Evolutionary conservation across 768 basidiomycete species (phyloP).

Genomic region (Pleurotus cornucopiae): DNA sequence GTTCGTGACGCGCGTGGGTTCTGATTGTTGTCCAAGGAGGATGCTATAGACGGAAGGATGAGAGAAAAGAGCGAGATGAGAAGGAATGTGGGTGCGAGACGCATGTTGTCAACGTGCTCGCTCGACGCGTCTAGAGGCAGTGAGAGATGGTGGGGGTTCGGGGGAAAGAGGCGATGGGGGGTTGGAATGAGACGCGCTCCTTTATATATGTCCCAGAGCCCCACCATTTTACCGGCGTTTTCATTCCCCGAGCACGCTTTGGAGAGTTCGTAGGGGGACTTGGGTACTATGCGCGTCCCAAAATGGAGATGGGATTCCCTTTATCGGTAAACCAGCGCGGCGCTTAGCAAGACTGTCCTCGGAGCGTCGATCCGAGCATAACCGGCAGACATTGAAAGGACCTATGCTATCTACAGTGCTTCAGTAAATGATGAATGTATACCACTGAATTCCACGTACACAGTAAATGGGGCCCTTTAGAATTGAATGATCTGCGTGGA

Average conservation of each 20-base stretch:
- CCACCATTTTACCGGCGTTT: neutral
- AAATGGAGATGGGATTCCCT: neutral
- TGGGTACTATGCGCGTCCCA: too few relatives aligned
- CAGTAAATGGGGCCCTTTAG: too few relatives aligned
- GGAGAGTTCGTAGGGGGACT: too few relatives aligned
- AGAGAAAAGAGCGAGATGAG: slow-evolving; percentile 6
- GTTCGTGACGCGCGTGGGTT: neutral
- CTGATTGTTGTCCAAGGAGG: neutral
- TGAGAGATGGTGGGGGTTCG: neutral
- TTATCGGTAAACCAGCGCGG: neutral
- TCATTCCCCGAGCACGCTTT: neutral
- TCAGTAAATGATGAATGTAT: too few relatives aligned
- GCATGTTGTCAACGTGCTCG: slow-evolving; percentile 6
- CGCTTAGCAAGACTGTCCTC: too few relatives aligned
- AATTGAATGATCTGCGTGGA: too few relatives aligned
- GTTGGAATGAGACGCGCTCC: neutral
- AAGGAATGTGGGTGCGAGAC: slow-evolving; percentile 12
- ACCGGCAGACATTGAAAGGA: too few relatives aligned
- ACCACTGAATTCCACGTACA: too few relatives aligned
- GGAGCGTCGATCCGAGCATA: too few relatives aligned
- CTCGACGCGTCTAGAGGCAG: neutral
- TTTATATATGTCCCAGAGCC: slow-evolving; percentile 4
- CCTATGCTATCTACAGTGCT: too few relatives aligned
- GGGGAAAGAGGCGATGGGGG: slow-evolving; percentile 1
- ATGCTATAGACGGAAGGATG: slow-evolving; percentile 1